Conservation (phyloP, 768 basidiomycete species). For the Leucogyrophana mollusca region DNA sequence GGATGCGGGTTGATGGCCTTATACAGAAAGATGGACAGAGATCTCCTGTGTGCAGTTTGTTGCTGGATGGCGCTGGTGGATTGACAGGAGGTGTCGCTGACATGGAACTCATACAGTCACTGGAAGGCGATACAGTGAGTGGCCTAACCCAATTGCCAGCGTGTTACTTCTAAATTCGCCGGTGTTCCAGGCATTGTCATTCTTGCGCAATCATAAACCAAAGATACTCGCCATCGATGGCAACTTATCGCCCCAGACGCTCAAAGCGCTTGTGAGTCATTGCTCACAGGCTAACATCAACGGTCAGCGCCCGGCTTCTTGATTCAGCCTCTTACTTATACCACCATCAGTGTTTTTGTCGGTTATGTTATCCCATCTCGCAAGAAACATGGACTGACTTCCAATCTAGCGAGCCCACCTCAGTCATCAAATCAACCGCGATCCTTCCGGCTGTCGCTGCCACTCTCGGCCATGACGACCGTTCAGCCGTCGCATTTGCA, state of each 20-base stretch:
- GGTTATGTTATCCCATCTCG: background rate
- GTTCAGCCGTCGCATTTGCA: constrained; percentile 61
- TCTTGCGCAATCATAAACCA: constrained; percentile 51
- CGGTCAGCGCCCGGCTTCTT: constrained; percentile 41
- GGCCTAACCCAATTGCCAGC: background rate
- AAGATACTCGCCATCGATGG: constrained; percentile 71
- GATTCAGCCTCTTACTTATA: constrained; percentile 1
- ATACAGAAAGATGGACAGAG: constrained; percentile 39
- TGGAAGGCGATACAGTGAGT: constrained; percentile 46
- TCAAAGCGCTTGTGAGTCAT: constrained; percentile 51
- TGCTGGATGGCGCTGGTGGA: constrained; percentile 68
- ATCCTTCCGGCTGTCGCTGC: constrained; percentile 64
- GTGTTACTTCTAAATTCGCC: constrained; percentile 4
- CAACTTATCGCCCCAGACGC: constrained; percentile 58
- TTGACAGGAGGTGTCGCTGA: constrained; percentile 89
- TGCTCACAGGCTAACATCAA: constrained; percentile 47
- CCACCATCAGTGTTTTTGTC: background rate
- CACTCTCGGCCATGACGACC: constrained; percentile 27
- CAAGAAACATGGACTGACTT: constrained; percentile 5
- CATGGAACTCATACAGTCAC: constrained; percentile 67
- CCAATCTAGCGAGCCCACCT: constrained; percentile 83
- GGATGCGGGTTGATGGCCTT: constrained; percentile 83
- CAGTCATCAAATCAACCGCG: constrained; percentile 70
- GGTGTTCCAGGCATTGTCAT: constrained; percentile 44
- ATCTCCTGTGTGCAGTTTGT: constrained; percentile 86